Evolutionary conservation across 2,329 filamentous ascomycete species (phyloP), one percentile per base, ranked within the genome.

Genomic region (Colletotrichum destructivum): DNA sequence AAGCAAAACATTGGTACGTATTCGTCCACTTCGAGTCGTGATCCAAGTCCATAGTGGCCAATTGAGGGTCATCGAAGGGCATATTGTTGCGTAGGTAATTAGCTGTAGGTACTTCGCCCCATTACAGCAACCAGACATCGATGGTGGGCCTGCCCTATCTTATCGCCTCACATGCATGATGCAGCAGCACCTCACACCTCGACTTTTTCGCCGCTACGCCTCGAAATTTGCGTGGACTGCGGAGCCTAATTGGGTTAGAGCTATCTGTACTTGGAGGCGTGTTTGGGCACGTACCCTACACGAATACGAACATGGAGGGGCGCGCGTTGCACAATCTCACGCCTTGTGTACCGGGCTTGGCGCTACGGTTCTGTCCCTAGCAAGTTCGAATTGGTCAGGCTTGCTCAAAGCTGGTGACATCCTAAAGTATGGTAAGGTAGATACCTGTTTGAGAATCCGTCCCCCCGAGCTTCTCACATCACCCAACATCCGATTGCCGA

Each of bases 281-380:
- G 47, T 13, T 16, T 51, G 13, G 51, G 21, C 62, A 60, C 55
- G 62, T 70, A 56, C 66, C 56, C 15, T 18, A 6, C 55, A 49
- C 68, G 71, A 73, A 73, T 73, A 73, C 68, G 71, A 73, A 67
- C 12, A 51, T 52, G 68, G 63, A 69, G 62, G 66, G 63, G 60
- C 52, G 44, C 35, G 31, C 38, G 52, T n/a, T 23, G 62, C 40
- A 46, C 44, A 31, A 54, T 61, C 56, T 23, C 38, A 54, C 26
- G 63, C 52, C 60, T 44, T 31, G 11, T 18, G 26, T n/a, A 9
- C 57, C 26, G 23, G 52, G 51, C 60, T 64, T 46, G n/a, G 44
- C 51, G 52, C 61, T 52, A 35, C 46, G 21, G 26, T 38, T 38
- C 42, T 15, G 46, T 44, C 40, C 31, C 54, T 35, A 26, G 12